A percentile compares a stretch with the other conserved stretches of the same genome.
Evolutionary conservation across 1,139 yeast genomes (phyloP).

Genomic region (Protomyces arabidopsidicola): DNA sequence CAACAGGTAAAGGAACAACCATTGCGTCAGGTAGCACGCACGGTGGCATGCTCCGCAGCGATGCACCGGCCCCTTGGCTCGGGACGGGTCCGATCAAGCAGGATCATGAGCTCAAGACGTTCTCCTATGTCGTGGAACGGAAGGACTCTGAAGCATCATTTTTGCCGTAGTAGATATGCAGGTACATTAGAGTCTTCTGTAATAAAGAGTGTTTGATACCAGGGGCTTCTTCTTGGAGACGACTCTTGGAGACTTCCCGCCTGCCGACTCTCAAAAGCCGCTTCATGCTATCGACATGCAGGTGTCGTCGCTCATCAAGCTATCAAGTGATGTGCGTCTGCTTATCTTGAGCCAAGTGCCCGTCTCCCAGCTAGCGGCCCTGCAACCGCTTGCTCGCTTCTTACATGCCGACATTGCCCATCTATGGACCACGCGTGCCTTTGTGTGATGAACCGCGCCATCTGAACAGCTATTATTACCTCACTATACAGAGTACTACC

Average conservation of each 20-base stretch:
- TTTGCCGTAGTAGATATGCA: neutral
- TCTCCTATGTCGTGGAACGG: conserved; percentile 17
- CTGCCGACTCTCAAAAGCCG: too few relatives aligned
- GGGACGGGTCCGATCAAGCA: neutral
- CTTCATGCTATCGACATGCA: neutral
- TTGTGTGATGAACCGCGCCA: too few relatives aligned
- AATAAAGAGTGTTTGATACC: neutral
- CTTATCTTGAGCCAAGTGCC: neutral
- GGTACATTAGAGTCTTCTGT: neutral
- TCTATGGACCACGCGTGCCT: neutral
- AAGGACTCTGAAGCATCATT: neutral
- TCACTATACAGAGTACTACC: too few relatives aligned
- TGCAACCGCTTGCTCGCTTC: neutral
- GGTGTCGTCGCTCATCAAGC: neutral
- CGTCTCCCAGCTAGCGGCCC: neutral
- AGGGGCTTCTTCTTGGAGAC: neutral
- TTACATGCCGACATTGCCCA: neutral
- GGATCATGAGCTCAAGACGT: conserved; percentile 18
- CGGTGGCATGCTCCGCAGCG: conserved; percentile 20
- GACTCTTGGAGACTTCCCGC: too few relatives aligned
- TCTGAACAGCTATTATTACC: too few relatives aligned
- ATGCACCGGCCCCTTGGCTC: conserved; percentile 14
- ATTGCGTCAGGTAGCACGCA: conserved; percentile 7
- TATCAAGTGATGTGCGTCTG: neutral
- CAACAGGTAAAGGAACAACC: conserved; percentile 18